Conservation (phyloP, 2,329 filamentous ascomycete species). For the Gremmenia infestans region DNA sequence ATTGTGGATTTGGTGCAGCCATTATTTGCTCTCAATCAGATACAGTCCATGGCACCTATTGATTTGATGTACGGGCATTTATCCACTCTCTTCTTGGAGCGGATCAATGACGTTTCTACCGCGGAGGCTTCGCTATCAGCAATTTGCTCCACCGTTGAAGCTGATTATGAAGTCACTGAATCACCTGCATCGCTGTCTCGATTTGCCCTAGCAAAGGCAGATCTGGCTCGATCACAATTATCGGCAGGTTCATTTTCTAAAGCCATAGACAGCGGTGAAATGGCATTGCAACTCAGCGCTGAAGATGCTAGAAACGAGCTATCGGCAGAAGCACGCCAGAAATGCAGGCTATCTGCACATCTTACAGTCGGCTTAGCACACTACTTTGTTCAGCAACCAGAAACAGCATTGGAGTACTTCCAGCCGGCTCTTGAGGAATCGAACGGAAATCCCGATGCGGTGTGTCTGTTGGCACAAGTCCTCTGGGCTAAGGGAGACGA, state of each 20-base stretch:
- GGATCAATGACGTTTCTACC: conserved; percentile 62
- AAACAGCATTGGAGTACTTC: conserved; percentile 73
- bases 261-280: conserved; percentile 75
- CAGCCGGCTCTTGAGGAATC: conserved; percentile 75
- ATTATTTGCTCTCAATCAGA: conserved; percentile 80
- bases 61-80: conserved; percentile 74
- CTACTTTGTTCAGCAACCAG: conserved; percentile 63
- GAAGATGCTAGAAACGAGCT: conserved; percentile 67
- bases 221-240: conserved; percentile 79
- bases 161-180: conserved; percentile 80
- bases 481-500: conserved; percentile 84
- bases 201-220: conserved; percentile 79
- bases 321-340: conserved; percentile 58
- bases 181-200: conserved; percentile 66
- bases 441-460: conserved; percentile 70
- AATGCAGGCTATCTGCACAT: conserved; percentile 75
- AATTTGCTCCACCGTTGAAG: conserved; percentile 67
- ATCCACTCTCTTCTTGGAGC: conserved; percentile 74
- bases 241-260: conserved; percentile 59
- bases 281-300: conserved; percentile 70
- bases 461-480: conserved; percentile 84
- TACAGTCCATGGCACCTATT: conserved; percentile 64
- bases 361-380: conserved; percentile 79
- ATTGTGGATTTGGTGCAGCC: conserved; percentile 72
- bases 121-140: conserved; percentile 60